Base-by-base conservation (phyloP, 2,329 filamentous ascomycete species). In the Ceratocystis alfenasii region DNA sequence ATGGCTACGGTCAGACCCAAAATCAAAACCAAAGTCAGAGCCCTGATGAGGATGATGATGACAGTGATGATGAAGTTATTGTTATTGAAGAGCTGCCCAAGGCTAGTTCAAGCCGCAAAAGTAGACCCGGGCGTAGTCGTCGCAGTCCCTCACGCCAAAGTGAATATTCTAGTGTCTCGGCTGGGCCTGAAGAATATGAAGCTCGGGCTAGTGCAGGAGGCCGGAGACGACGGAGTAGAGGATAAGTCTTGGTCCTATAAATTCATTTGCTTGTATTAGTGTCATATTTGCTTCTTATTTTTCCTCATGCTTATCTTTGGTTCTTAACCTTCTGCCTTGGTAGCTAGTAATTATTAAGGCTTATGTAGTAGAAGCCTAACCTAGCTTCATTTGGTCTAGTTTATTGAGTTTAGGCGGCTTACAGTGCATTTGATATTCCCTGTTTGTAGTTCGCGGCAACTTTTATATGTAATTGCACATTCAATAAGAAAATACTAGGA, bases 81-180 rank as follows among this genome's bases (percentile, higher is more conserved):
- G 53, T 64, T 28, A 44, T 61, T 15, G 44, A 67, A 12, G 65
- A 64, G 28, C 28, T 46, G 2, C n/a, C 65, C 17, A 22, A 60
- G 20, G 44, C 5, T 17, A 55, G 55, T 2, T 7, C 41, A 15
- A 22, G 55, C 28, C 44, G 30, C 15, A 28, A 12, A 30, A 61
- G 46, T 20, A 45, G 53, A 45, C 44, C 17, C 8, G 36, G 33
- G 12, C 44, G 45, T 10, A 65, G 60, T 15, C 59, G 50, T 15
- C 36, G 60, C 28, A 65, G 60, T 22, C 44, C 45, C 45, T 63
- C 66, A 3, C 62, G 63, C 22, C 62, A 65, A 36, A 67, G 62
- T 7, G 66, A 65, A 4, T 63, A 61, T 44, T 63, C 59, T 25
- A 67, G 41, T n/a, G 50, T 67, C 17, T 63, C 64, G 20, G 50